phyloP scores from a whole-genome alignment of 2,329 filamentous ascomycete genomes.

The Metarhizium rileyi region DNA sequence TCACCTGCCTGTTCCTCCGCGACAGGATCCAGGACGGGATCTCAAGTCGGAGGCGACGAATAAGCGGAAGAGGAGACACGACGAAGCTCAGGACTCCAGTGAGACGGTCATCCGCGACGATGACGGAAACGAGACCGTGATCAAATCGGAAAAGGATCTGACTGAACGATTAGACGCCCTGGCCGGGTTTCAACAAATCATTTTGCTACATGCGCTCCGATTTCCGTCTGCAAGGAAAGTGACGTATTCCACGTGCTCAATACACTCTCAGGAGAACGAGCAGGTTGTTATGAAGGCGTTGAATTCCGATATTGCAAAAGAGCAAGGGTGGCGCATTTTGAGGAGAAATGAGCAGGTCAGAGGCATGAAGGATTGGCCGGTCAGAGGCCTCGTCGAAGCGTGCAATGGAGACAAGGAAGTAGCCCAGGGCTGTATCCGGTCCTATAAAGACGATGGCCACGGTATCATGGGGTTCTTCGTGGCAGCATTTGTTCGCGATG shows the following conservation, averaged over 20 bases:
- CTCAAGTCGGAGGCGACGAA: constrained; percentile 5
- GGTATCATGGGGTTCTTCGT: constrained; percentile 96
- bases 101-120: constrained; percentile 41
- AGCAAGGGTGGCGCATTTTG: constrained; percentile 70
- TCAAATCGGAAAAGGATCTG: constrained; percentile 46
- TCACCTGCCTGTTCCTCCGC: constrained; percentile 39
- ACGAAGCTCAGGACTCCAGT: constrained; percentile 21
- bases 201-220: constrained; percentile 73
- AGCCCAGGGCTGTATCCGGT: constrained; percentile 69
- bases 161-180: constrained; percentile 60
- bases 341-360: constrained; percentile 60
- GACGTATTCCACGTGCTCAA: constrained; percentile 89
- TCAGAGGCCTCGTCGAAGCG: constrained; percentile 47
- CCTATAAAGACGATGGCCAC: constrained; percentile 68
- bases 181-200: constrained; percentile 69
- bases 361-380: constrained; percentile 67
- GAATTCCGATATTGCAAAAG: constrained; percentile 52
- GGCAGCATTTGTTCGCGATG: constrained; percentile 58
- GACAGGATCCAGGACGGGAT: not conserved
- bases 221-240: constrained; percentile 70
- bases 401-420: constrained; percentile 40
- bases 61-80: constrained; percentile 37
- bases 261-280: constrained; percentile 85
- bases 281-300: constrained; percentile 67
- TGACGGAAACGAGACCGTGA: constrained; percentile 44